These are phyloP conservation scores for Candida freyschussii DNA, from an alignment of 1,139 yeast species.

Conservation along the genomic window DNA sequence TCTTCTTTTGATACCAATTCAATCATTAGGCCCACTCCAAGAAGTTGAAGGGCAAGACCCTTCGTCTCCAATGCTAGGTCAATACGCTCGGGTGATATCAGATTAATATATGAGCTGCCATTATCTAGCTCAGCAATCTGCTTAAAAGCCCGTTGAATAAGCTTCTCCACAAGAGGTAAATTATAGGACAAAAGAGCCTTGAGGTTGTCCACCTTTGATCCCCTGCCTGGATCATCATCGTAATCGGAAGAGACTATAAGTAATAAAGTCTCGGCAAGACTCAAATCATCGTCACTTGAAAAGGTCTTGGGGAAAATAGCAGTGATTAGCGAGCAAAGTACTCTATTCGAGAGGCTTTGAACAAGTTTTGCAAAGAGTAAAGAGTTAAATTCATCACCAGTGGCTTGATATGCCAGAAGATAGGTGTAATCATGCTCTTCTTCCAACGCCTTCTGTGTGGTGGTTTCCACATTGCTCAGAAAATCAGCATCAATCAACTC, in stretches of 20 bases:
- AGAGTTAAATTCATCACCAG: constrained; percentile 24
- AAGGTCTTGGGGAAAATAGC: constrained; percentile 3
- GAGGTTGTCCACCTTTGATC: constrained; percentile 11
- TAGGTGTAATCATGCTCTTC: constrained; percentile 24
- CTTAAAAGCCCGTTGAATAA: constrained; percentile 29
- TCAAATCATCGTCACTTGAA: constrained; percentile 6
- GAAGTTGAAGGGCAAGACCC: constrained; percentile 38
- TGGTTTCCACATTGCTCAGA: constrained; percentile 17
- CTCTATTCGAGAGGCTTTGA: constrained; percentile 17
- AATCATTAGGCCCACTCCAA: constrained; percentile 35
- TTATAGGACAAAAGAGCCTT: constrained; percentile 10
- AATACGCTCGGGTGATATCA: constrained; percentile 37
- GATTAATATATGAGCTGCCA: constrained; percentile 37
- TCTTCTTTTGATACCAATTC: constrained; percentile 19
- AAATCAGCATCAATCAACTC: constrained; percentile 13
- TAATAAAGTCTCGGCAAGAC: constrained; percentile 17
- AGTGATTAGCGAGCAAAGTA: constrained; percentile 10
- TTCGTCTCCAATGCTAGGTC: constrained; percentile 38
- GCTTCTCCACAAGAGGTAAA: constrained; percentile 23
- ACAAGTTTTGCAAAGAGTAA: constrained; percentile 21
- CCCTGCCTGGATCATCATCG: constrained; percentile 18
- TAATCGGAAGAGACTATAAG: constrained; percentile 13
- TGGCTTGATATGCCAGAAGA: constrained; percentile 22
- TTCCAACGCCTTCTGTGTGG: constrained; percentile 16
- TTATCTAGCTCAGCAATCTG: constrained; percentile 36